Base-by-base conservation (phyloP, 2,329 filamentous ascomycete genomes). In the Phyllosticta citribraziliensis region DNA sequence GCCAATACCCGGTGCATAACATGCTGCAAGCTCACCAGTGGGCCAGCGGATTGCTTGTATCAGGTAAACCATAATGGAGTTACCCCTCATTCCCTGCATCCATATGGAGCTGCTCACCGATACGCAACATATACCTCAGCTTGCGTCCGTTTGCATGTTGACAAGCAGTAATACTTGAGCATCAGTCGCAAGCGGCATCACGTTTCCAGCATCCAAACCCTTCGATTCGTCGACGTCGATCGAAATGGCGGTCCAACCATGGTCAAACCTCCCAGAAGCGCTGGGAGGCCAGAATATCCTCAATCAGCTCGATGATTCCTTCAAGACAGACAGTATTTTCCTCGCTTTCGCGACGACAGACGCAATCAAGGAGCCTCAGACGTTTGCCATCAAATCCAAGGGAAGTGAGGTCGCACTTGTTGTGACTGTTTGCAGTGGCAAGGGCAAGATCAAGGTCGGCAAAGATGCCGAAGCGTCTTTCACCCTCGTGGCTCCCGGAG, bases 401-500 rank as follows among this genome's bases (percentile, higher is more conserved):
- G 68, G 66, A 53, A 72, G 68, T 2, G 70, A 73, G 62, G 69
- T 69, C 57, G 65, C 69, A 1, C 64, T 74, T 19, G 69, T 74
- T 47, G 63, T 74, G 63, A 70, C 66, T 19, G 67, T 74, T 50
- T 64, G 58, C 60, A 73, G 72, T 56, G 70, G 69, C 57, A 68
- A 65, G 50, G 71, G 65, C 12, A 66, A 68, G 58, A 68, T 66
- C 9, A 68, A 64, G 50, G 64, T 67, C 0, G 71, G 72, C 14
- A 64, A 66, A 5, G 57, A 69, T 4, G 70, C 72, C 56, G 71
- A 73, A 61, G 69, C 70, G 0, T 52, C 71, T 0, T 79, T 78
- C 65, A 71, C 68, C 0, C 70, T 79, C 3, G 72, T 70, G 20
- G 76, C 76, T 11, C 67, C 75, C 2, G 74, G 76, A 2, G 74